Percentiles rank a stretch among this genome's conserved stretches.
These are phyloP conservation scores for Zymoseptoria ardabiliae DNA, from an alignment of 2,329 filamentous ascomycete species.

Conservation along the genomic window DNA sequence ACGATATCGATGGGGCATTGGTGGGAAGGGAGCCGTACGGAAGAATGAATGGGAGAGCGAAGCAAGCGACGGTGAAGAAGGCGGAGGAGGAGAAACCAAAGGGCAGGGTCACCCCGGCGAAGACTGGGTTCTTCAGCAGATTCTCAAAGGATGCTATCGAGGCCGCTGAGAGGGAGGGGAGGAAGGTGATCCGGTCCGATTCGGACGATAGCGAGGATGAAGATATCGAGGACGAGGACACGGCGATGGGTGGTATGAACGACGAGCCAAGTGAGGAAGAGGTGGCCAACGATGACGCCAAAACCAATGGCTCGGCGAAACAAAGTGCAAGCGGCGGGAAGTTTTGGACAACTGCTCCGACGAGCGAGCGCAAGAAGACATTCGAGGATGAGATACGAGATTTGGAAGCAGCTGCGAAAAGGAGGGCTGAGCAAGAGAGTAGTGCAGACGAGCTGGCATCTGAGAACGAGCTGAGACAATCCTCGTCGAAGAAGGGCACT, in stretches of 20 bases:
- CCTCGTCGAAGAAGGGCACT: conserved; percentile 1
- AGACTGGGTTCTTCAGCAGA: conserved; percentile 25
- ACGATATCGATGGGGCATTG: conserved; percentile 39
- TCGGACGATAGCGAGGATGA: neutral
- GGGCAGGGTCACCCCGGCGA: conserved; percentile 2
- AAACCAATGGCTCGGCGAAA: neutral
- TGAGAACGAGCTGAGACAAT: conserved; percentile 2
- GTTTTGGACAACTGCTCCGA: conserved; percentile 4
- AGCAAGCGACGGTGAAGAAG: conserved; percentile 6
- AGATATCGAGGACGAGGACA: conserved; percentile 1
- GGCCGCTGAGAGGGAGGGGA: neutral
- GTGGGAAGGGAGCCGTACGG: conserved; percentile 6
- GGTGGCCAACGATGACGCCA: neutral
- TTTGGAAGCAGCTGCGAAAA: conserved; percentile 20
- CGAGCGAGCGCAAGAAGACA: conserved; percentile 21
- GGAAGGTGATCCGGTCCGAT: neutral
- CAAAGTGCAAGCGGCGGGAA: neutral
- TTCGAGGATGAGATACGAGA: conserved; percentile 29
- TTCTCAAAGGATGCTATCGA: conserved; percentile 9
- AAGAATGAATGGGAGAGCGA: conserved; percentile 6
- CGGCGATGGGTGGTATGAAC: neutral
- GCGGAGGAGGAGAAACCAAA: conserved; percentile 6
- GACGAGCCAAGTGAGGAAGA: neutral
- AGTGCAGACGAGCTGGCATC: conserved; percentile 15
- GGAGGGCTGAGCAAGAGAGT: conserved; percentile 10